A percentile compares a stretch with the other conserved stretches of the same genome.
phyloP scores from a whole-genome alignment of 2,329 filamentous ascomycete species.

The Xylaria sp. region DNA sequence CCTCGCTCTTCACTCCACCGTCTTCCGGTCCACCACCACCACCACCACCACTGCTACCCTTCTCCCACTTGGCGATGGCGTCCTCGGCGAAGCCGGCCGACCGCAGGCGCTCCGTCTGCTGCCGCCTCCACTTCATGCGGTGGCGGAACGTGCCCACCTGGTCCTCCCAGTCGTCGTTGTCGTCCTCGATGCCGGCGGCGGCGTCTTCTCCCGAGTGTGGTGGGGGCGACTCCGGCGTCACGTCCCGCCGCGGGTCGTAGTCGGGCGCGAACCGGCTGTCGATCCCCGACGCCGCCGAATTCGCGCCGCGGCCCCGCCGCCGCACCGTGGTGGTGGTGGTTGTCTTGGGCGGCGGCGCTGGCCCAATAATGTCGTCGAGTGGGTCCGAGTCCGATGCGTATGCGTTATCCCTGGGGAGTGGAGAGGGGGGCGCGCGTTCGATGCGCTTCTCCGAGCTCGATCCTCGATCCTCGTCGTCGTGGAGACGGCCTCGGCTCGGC shows the following conservation, averaged over 20 bases:
- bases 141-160: slow-evolving; percentile 78
- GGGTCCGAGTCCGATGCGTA: slow-evolving; percentile 71
- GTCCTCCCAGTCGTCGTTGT: slow-evolving; percentile 74
- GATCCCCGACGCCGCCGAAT: slow-evolving; percentile 66
- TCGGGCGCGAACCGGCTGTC: slow-evolving; percentile 76
- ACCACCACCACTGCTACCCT: no score
- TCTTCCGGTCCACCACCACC: slow-evolving; percentile 62
- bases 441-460: slow-evolving; percentile 2
- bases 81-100: slow-evolving; percentile 78
- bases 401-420: slow-evolving; percentile 20
- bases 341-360: slow-evolving; percentile 57
- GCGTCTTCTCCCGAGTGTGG: slow-evolving; percentile 60
- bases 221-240: slow-evolving; percentile 47
- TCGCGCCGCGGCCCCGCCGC: slow-evolving; percentile 72
- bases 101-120: slow-evolving; percentile 74
- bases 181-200: slow-evolving; percentile 43
- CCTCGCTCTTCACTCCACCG: slow-evolving; percentile 61
- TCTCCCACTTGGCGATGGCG: slow-evolving; percentile 73
- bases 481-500: not conserved
- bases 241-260: slow-evolving; percentile 61
- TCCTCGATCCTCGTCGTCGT: slow-evolving; percentile 5
- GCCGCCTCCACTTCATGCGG: slow-evolving; percentile 74
- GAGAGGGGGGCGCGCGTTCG: slow-evolving; percentile 3
- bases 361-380: slow-evolving; percentile 76
- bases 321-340: slow-evolving; percentile 46